A percentile compares a stretch with the other conserved stretches of the same genome.
Evolutionary conservation across 805 yeast species (phyloP).

Genomic region (Candida sanyiensis): DNA sequence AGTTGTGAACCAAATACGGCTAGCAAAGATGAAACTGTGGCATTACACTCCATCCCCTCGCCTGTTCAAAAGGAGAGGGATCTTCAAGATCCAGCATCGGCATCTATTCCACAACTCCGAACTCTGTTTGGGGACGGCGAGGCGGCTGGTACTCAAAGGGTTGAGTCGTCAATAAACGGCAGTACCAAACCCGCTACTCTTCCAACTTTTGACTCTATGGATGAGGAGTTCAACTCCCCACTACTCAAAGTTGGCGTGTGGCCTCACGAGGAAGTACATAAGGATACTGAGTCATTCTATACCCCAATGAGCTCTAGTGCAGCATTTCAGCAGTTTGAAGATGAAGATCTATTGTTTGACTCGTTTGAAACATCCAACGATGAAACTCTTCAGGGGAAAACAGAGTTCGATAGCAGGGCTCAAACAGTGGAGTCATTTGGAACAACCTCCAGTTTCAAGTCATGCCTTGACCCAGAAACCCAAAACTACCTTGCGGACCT

Average conservation of each 20-base stretch:
- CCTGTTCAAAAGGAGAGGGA: too few relatives aligned
- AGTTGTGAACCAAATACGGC: not conserved
- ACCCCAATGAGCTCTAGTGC: constrained; percentile 22
- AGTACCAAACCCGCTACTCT: not conserved
- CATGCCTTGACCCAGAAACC: constrained; percentile 17
- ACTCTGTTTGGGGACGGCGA: constrained; percentile 1
- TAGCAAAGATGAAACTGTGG: not conserved
- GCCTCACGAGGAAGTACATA: constrained; percentile 12
- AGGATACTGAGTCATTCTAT: constrained; percentile 17
- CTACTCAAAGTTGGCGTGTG: constrained; percentile 19
- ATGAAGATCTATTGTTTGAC: constrained; percentile 2
- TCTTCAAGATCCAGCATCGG: too few relatives aligned
- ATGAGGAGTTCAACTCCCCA: constrained; percentile 21
- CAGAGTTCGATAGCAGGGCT: not conserved
- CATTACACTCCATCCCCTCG: too few relatives aligned
- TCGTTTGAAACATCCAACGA: constrained; percentile 2
- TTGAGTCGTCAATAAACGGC: too few relatives aligned
- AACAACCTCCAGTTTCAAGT: constrained; percentile 21
- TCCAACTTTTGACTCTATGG: constrained; percentile 15
- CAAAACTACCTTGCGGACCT: too few relatives aligned
- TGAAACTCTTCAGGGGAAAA: not conserved
- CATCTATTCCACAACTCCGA: not conserved
- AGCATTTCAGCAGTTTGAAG: constrained; percentile 8
- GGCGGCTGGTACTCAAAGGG: too few relatives aligned
- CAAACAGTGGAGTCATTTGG: constrained; percentile 4